Conservation (phyloP, 1,284 basidiomycete species). For the Sanghuangporus weigelae region DNA sequence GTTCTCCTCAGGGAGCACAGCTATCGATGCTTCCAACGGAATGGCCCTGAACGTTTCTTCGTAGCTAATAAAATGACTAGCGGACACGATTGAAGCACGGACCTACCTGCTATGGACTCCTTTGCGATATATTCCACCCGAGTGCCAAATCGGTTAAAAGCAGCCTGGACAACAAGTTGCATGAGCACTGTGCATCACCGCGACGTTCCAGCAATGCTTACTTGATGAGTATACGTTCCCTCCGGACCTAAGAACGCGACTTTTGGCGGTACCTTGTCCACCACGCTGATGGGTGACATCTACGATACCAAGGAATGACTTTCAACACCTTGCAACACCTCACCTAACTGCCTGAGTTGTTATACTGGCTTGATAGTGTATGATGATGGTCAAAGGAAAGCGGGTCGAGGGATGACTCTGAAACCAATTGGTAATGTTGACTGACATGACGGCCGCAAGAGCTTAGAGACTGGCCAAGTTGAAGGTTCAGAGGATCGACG, state of each 20-base stretch:
- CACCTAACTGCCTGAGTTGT: no score
- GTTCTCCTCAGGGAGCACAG: slow-evolving; percentile 72
- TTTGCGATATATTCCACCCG: slow-evolving; percentile 46
- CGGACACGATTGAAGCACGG: not conserved
- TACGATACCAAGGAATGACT: not conserved
- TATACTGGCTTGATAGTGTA: no score
- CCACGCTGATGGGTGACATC: not conserved
- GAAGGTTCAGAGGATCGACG: no score
- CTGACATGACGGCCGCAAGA: not conserved
- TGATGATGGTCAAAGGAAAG: not conserved
- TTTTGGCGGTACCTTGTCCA: not conserved
- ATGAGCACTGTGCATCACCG: not conserved
- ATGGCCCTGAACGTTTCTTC: slow-evolving; percentile 55
- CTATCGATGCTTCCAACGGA: slow-evolving; percentile 36
- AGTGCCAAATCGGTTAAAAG: slow-evolving; percentile 49
- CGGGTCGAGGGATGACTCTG: not conserved
- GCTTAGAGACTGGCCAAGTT: not conserved
- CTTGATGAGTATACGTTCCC: slow-evolving; percentile 78
- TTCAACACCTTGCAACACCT: no score
- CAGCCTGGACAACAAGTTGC: slow-evolving; percentile 40
- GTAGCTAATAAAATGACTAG: not conserved
- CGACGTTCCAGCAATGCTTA: slow-evolving; percentile 25
- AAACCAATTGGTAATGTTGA: not conserved
- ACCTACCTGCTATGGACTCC: slow-evolving; percentile 49
- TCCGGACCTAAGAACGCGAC: slow-evolving; percentile 63